These are phyloP conservation scores for Botryotinia convoluta DNA, from an alignment of 2,329 filamentous ascomycete genomes.

Conservation along the genomic window DNA sequence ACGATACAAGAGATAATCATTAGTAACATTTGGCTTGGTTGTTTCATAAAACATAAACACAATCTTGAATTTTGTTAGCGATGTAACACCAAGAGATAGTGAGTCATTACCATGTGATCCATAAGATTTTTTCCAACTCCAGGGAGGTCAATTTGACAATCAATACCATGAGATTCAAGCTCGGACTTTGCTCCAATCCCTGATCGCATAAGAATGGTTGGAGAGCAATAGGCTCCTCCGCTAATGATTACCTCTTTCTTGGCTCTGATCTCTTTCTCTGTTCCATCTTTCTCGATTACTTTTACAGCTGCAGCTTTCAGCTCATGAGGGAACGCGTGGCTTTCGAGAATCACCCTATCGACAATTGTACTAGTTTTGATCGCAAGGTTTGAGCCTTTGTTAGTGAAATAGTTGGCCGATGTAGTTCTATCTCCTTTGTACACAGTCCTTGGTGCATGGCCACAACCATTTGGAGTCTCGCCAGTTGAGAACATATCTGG, in stretches of 20 bases:
- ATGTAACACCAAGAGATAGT: not conserved
- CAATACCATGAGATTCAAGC: constrained; percentile 46
- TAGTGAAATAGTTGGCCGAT: constrained; percentile 51
- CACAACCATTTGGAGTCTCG: constrained; percentile 52
- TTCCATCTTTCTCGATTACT: constrained; percentile 44
- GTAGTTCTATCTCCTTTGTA: constrained; percentile 52
- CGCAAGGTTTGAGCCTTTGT: constrained; percentile 39
- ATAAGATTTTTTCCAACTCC: constrained; percentile 62
- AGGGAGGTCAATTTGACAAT: constrained; percentile 54
- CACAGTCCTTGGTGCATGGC: constrained; percentile 53
- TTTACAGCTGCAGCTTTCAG: constrained; percentile 47
- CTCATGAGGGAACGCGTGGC: constrained; percentile 33
- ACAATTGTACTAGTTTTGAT: constrained; percentile 50
- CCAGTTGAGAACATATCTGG: constrained; percentile 59
- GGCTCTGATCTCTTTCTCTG: constrained; percentile 41
- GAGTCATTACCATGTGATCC: constrained; percentile 49
- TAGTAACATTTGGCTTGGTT: constrained; percentile 50
- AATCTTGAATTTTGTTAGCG: constrained; percentile 40
- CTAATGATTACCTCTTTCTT: constrained; percentile 49
- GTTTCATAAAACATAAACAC: constrained; percentile 62
- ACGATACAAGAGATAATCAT: constrained; percentile 56
- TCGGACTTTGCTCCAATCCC: constrained; percentile 46
- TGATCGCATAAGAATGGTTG: constrained; percentile 47
- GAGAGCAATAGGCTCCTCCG: constrained; percentile 48
- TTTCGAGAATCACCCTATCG: constrained; percentile 51